Base-by-base conservation (phyloP, 306 rosid species). In the Pterocarpus santalinus region DNA sequence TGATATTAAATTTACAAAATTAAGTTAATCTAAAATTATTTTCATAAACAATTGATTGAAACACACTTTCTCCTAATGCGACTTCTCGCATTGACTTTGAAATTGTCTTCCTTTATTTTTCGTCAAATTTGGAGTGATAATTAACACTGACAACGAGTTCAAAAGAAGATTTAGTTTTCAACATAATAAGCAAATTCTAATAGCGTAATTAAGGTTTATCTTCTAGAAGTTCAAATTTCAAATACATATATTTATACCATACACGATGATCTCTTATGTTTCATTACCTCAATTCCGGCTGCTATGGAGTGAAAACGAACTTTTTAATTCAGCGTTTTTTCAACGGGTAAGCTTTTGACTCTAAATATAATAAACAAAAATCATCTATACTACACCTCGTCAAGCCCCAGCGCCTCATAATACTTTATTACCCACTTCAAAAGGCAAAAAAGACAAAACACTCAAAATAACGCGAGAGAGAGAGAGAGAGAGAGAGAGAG, bases 221-320 rank as follows among this genome's bases (percentile, higher is more conserved):
- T 56, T 17, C 7, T 11, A 60, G 69, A 60, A 58, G n/a, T 30
- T 1, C 16, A 75, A 7, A 43, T 75, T 75, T 60, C n/a, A 74
- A 44, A 13, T 17, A 38, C 5, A 38, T 38, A 43, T 43, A 6
- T 43, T 5, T 17, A 35, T n/a, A 34, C 8, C 36, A 55, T 22
- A 5, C 22, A 56, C 1, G 58, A 44, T 36, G 14, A 30, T 15
- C 7, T 33, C 7, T 34, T 4, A 10, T 22, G 47, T 4, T 4
- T 43, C 47, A 43, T 43, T 0, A 76, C 51, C 64, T 76, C 80
- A 76, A 65, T 66, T 34, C 33, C 52, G 73, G 64, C 65, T 49
- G 65, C 81, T 65, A 7, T 10, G 10, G 14, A 14, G 30, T 35
- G 33, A n/a, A 3, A 35, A 7, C 14, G 14, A 61, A 44, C 69